Base-by-base conservation (phyloP, 345 rosid genomes). In the Lepidium didymum region DNA sequence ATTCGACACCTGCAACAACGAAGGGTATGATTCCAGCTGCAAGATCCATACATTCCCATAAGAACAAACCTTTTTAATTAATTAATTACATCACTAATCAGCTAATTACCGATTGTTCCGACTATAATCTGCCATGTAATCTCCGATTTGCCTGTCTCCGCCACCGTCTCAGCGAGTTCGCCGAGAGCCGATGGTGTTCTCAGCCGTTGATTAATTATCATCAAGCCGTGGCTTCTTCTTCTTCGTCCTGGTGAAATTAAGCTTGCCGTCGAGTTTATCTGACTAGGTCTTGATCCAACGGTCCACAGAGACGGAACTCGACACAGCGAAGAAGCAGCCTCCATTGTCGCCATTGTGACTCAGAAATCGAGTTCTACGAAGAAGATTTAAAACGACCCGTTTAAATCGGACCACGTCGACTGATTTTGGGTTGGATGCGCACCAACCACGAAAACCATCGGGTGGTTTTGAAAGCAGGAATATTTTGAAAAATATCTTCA, bases 21-120 rank as follows among this genome's bases (percentile, higher is more conserved):
- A 91, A 91, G 3, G 96, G 97, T 27, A 79, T 62, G 59, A 84
- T 73, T 45, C 94, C 96, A 72, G 96, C 96, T 91, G 90, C 86
- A 74, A 36, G 10, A 37, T 81, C 87, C 88, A 75, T 79, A 47
- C 34, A 85, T 67, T 62, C 87, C 4, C 29, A 46, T 50, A 41
- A 61, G 18, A 25, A n/a, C n/a, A n/a, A n/a, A n/a, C n/a, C n/a
- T 37, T 10, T n/a, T 27, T 4, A 5, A 16, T 8, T 19, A 2
- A 57, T n/a, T 14, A 33, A 34, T 18, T 62, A 60, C 21, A 69
- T 35, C 8, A 56, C 7, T 36, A 60, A 34, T 46, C 5, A 68
- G 36, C 1, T 41, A 70, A 31, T 31, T 54, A 87, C 95, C 98
- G 67, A 84, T 42, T 45, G 96, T 70, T 68, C 98, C 97, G 4